Percentiles rank a stretch among this genome's conserved stretches.
Evolutionary conservation across 2,329 filamentous ascomycete genomes (phyloP).

Genomic region (Penicillium brasilianum): DNA sequence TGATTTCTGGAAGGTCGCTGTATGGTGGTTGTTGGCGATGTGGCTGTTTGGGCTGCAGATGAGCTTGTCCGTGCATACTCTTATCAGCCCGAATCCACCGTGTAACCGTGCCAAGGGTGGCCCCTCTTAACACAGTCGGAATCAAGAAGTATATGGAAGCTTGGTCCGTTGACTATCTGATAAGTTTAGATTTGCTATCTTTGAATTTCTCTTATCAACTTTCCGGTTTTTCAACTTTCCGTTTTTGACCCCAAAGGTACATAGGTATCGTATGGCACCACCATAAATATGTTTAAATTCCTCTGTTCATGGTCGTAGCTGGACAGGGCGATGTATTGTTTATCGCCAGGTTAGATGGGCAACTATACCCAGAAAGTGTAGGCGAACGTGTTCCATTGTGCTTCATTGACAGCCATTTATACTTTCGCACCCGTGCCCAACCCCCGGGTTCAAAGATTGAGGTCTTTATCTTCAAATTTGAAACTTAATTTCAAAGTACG

Average conservation of each 20-base stretch:
- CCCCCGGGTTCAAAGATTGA: background rate
- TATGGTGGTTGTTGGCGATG: conserved; percentile 3
- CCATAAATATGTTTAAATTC: background rate
- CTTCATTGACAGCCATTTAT: background rate
- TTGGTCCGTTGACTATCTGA: background rate
- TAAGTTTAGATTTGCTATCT: background rate
- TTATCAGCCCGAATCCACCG: conserved; percentile 1
- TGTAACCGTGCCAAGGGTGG: conserved; percentile 1
- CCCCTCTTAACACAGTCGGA: background rate
- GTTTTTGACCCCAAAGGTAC: background rate
- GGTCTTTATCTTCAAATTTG: background rate
- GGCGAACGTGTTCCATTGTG: background rate
- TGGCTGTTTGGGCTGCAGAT: background rate
- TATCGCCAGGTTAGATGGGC: background rate
- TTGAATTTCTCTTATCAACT: background rate
- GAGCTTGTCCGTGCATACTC: conserved; percentile 1
- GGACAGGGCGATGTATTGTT: too few species aligned
- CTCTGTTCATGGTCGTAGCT: background rate
- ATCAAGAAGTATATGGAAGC: background rate
- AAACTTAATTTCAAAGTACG: background rate
- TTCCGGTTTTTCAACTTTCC: background rate
- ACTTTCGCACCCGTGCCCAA: background rate
- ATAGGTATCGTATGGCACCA: background rate
- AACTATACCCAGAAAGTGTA: background rate
- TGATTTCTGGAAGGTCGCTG: background rate